A percentile compares a stretch with the other conserved stretches of the same genome.
These are phyloP conservation scores for Citrus medica DNA, from an alignment of 345 rosid genomes.

Conservation along the genomic window DNA sequence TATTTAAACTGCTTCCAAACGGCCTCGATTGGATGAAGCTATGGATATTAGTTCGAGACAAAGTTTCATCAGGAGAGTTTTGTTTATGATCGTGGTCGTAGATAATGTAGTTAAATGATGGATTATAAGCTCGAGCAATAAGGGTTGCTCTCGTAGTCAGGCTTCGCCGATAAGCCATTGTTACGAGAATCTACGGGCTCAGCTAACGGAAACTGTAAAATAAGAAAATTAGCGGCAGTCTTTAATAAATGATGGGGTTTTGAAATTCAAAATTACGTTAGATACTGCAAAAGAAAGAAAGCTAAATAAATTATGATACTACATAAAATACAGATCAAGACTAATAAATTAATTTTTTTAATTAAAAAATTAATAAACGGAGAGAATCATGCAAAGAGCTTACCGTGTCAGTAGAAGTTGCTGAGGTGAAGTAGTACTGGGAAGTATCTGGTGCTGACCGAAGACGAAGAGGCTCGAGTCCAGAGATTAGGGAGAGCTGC, in stretches of 20 bases:
- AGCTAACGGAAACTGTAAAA: not conserved
- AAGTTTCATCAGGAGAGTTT: not conserved
- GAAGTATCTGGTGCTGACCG: not conserved
- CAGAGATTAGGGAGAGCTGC: not conserved
- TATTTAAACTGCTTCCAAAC: constrained; percentile 19
- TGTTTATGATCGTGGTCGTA: constrained; percentile 22
- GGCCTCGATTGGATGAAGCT: constrained; percentile 22
- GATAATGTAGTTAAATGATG: constrained; percentile 24
- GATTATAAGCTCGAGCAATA: constrained; percentile 18
- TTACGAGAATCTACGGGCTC: not conserved
- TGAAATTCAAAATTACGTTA: not conserved
- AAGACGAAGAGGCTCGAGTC: not conserved
- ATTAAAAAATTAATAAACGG: not conserved
- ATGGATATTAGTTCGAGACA: constrained; percentile 9
- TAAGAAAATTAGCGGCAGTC: not conserved
- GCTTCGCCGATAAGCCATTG: constrained; percentile 38
- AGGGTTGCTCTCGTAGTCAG: constrained; percentile 30
- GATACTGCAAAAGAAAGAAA: not conserved
- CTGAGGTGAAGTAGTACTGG: not conserved
- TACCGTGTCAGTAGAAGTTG: not conserved
- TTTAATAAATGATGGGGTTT: not conserved
- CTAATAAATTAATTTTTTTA: not conserved
- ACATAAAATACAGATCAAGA: not conserved
- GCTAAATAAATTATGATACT: not conserved
- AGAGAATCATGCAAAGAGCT: not conserved